These are phyloP conservation scores for Malus orientalis DNA, from an alignment of 306 rosid species.

Conservation along the genomic window DNA sequence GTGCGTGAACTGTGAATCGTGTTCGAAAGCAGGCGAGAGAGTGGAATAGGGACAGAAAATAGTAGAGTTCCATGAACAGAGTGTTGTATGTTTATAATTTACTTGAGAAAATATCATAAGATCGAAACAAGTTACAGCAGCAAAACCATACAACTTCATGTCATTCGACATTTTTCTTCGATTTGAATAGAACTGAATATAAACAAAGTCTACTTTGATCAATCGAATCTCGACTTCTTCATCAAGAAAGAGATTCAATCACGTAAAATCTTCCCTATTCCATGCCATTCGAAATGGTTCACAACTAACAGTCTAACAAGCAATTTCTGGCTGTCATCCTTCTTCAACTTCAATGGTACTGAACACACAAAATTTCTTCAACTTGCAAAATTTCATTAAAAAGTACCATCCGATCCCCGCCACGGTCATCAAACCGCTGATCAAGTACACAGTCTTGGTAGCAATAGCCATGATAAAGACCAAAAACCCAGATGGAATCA, in stretches of 20 bases:
- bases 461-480: conserved; percentile 24
- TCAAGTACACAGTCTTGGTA: conserved; percentile 16
- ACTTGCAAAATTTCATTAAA: conserved; percentile 12
- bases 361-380: conserved; percentile 12
- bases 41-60: neutral
- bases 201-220: neutral
- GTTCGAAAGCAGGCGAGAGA: neutral
- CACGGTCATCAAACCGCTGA: conserved; percentile 17
- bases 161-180: neutral
- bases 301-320: neutral
- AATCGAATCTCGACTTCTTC: neutral
- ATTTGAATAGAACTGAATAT: neutral
- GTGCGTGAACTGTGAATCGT: neutral
- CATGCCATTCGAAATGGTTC: neutral
- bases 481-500: conserved; percentile 26
- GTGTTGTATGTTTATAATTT: neutral
- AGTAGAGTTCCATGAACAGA: neutral
- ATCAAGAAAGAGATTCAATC: neutral
- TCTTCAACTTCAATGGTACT: conserved; percentile 2
- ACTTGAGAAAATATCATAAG: neutral
- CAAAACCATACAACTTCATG: neutral
- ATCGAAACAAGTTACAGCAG: neutral
- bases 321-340: neutral
- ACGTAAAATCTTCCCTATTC: neutral
- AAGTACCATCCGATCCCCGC: conserved; percentile 22